Evolutionary conservation across 2,329 filamentous ascomycete species (phyloP), one percentile per base, ranked within the genome.

Genomic region (Sclerotinia subarctica): DNA sequence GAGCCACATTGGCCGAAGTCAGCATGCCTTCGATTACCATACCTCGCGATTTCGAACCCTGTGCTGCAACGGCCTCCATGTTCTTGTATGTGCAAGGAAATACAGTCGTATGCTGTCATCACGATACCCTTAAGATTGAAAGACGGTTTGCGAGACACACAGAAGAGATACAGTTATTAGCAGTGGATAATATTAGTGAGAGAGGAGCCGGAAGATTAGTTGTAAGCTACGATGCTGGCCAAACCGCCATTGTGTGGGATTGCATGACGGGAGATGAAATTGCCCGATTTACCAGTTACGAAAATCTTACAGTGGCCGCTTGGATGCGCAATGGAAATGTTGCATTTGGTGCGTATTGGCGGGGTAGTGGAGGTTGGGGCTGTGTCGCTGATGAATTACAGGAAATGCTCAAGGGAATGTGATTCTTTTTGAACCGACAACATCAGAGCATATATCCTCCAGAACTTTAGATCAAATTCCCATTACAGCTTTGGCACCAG

Each of bases 301-400:
- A 96, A 76, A 87, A 91, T 72, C 85, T 98, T 71, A 89, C 89
- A 29, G 90, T 92, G 42, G 94, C 94, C 49, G 85, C 91, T 17
- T 99, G 95, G 93, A 97, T 99, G 94, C 87, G 90, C 56, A 97
- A 97, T 80, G 95, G 95, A 66, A 96, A 97, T 80, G 90, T 99
- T 73, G 94, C 93, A 49, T 98, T 98, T 82, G 95, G 94, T 97
- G 84, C 79, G 88, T 66, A 66, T 46, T 46, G 44, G 44, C 26
- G 42, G 62, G 62, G 62, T 52, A 32, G 10, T 21, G 51, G 66
- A 69, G 58, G 58, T 26, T 64, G 57, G 44, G 38, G 70, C 26
- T 47, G 64, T 66, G 35, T 35, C 69, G 57, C 70, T 72, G 64
- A 73, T 69, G 49, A 26, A 67, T 21, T 58, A 17, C 69, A 98